Percentiles rank a stretch among this genome's conserved stretches.
Evolutionary conservation across 345 rosid genomes (phyloP).

Genomic region (Populus deltoides): DNA sequence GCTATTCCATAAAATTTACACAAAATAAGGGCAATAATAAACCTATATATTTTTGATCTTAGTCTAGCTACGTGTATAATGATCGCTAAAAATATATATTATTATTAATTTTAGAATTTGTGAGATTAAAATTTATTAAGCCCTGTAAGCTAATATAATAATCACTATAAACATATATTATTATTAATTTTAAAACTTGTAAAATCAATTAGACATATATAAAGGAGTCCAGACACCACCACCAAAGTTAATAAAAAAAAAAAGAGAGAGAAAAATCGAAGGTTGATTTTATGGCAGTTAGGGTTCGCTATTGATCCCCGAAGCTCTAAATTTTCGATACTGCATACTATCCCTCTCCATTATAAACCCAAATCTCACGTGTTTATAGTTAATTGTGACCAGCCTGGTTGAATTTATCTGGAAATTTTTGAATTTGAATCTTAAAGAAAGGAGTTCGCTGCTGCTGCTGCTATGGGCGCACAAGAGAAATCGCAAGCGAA

Average conservation of each 20-base stretch:
- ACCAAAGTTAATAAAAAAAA: background rate
- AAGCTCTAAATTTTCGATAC: slow-evolving; percentile 6
- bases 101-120: too few species aligned
- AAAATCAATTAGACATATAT: too few species aligned
- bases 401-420: slow-evolving; percentile 14
- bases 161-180: too few species aligned
- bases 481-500: slow-evolving; percentile 72
- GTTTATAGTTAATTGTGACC: slow-evolving; percentile 4
- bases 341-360: background rate
- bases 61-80: too few species aligned
- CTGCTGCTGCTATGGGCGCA: slow-evolving; percentile 63
- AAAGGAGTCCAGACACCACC: too few species aligned
- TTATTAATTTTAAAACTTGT: too few species aligned
- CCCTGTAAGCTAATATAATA: too few species aligned
- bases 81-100: too few species aligned
- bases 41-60: background rate
- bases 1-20: slow-evolving; percentile 9
- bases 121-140: too few species aligned
- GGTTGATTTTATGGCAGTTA: slow-evolving; percentile 7
- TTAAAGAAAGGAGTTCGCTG: background rate
- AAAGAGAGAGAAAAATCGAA: slow-evolving; percentile 28
- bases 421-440: slow-evolving; percentile 29
- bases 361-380: slow-evolving; percentile 54
- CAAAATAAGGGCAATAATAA: background rate
- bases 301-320: slow-evolving; percentile 24